These are phyloP conservation scores for Kodamaea sp. DNA, from an alignment of 1,139 yeast species.

Conservation along the genomic window DNA sequence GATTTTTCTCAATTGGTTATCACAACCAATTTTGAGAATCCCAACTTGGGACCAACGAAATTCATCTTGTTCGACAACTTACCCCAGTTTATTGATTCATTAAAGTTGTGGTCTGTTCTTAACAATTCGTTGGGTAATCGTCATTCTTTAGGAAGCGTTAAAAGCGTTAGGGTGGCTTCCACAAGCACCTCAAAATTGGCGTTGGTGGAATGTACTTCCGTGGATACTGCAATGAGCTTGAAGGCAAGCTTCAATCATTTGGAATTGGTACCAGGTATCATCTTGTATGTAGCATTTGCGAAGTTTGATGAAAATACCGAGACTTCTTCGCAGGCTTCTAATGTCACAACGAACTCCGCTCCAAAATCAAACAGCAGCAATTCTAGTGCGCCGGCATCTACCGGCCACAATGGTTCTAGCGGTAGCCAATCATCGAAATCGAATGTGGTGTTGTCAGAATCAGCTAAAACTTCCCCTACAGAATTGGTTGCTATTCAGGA, in stretches of 20 bases:
- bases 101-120: slow-evolving; percentile 37
- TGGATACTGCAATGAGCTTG: slow-evolving; percentile 78
- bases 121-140: slow-evolving; percentile 29
- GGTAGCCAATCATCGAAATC: slow-evolving; percentile 10
- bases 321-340: not conserved
- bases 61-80: slow-evolving; percentile 76
- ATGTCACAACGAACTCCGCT: not conserved
- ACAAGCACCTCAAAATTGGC: slow-evolving; percentile 52
- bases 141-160: slow-evolving; percentile 27
- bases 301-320: slow-evolving; percentile 40
- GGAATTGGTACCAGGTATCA: slow-evolving; percentile 75
- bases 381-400: slow-evolving; percentile 1
- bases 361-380: slow-evolving; percentile 7
- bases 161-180: slow-evolving; percentile 54
- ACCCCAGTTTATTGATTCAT: slow-evolving; percentile 49
- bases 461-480: slow-evolving; percentile 19
- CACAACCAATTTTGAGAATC: slow-evolving; percentile 67
- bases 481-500: slow-evolving; percentile 29
- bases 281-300: slow-evolving; percentile 69
- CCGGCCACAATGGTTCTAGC: slow-evolving; percentile 4
- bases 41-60: slow-evolving; percentile 74
- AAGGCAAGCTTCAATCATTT: slow-evolving; percentile 76
- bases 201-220: slow-evolving; percentile 67
- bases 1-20: slow-evolving; percentile 44
- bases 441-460: slow-evolving; percentile 14